phyloP scores from a whole-genome alignment of 805 yeast genomes.

The Suhomyces xylopsoci region DNA sequence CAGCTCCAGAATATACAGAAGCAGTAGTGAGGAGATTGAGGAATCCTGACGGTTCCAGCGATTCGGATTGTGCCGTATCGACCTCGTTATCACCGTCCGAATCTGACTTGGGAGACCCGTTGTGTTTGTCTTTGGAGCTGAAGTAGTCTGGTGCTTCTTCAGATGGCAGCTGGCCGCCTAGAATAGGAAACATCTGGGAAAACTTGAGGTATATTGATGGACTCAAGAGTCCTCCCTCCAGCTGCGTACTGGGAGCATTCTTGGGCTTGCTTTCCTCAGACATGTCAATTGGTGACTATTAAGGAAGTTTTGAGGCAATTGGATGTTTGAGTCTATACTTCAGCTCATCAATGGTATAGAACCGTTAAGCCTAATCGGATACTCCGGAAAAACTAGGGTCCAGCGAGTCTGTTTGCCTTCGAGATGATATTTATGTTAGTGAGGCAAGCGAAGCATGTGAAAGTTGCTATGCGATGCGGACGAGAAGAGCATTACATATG shows the following conservation, averaged over 20 bases:
- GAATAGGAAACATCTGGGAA: slow-evolving; percentile 1
- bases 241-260: background rate
- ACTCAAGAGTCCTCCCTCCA: background rate
- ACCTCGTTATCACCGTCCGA: slow-evolving; percentile 20
- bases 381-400: background rate
- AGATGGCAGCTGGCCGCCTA: background rate
- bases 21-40: slow-evolving; percentile 30
- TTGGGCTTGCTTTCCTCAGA: background rate
- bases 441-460: background rate
- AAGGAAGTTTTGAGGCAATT: background rate
- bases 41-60: slow-evolving; percentile 23
- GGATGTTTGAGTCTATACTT: background rate
- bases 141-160: slow-evolving; percentile 1
- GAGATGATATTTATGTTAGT: background rate
- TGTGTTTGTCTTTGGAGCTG: background rate
- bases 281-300: background rate
- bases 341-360: background rate
- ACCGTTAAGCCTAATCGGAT: background rate
- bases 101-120: background rate
- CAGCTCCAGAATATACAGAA: slow-evolving; percentile 24
- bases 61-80: slow-evolving; percentile 27
- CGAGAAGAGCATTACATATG: background rate
- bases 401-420: background rate
- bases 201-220: slow-evolving; percentile 5
- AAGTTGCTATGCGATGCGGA: background rate